phyloP scores from a whole-genome alignment of 2,329 filamentous ascomycete genomes.

The Diaporthe sp. region DNA sequence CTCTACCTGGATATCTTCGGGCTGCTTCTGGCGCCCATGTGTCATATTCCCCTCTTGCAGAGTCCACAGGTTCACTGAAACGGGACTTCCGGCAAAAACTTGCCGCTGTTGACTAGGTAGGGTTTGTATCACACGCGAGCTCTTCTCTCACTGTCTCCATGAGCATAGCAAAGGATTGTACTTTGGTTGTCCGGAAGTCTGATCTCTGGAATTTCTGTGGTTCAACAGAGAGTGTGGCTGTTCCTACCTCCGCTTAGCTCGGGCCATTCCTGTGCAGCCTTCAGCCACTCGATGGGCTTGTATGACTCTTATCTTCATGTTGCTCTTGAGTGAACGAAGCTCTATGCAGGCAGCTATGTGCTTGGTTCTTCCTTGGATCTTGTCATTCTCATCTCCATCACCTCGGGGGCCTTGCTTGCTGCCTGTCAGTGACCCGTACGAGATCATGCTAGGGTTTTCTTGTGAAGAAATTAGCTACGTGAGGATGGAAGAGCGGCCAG shows the following conservation, averaged over 20 bases:
- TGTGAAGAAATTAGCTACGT: neutral
- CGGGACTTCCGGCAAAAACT: neutral
- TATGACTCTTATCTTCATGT: neutral
- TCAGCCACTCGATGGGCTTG: neutral
- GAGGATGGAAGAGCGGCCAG: neutral
- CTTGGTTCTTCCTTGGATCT: neutral
- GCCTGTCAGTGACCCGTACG: neutral
- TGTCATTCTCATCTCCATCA: neutral
- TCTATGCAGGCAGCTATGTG: neutral
- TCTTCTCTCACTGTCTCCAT: neutral
- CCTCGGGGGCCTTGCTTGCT: neutral
- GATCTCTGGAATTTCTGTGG: neutral
- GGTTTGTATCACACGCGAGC: neutral
- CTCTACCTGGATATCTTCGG: neutral
- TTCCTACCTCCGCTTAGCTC: neutral
- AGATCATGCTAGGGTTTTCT: neutral
- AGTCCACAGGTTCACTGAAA: neutral
- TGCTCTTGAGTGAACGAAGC: neutral
- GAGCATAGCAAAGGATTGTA: neutral
- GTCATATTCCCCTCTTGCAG: neutral
- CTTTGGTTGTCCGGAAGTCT: neutral
- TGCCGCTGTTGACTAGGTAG: conserved; percentile 8
- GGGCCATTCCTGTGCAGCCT: neutral
- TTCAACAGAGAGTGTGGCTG: neutral
- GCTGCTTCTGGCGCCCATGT: neutral